Evolutionary conservation across 805 yeast species (phyloP), one percentile per base, ranked within the genome.

Genomic region (Wickerhamomyces kurtzmanii): DNA sequence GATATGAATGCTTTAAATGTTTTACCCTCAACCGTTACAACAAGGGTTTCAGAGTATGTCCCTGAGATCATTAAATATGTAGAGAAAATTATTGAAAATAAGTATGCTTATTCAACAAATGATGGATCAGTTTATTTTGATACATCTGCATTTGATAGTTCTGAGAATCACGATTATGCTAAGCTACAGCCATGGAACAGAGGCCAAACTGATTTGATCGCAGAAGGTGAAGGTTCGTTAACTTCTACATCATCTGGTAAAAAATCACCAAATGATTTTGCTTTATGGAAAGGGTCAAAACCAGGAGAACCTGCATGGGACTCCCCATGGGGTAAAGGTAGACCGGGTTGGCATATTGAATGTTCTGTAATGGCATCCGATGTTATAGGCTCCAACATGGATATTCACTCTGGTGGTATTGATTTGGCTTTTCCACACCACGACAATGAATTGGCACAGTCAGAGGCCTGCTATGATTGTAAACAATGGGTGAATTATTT

Each of bases 331-430:
- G 98, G 98, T 15, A 65, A 65, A 33, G 98, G 98, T 29, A 78
- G 98, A 53, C 98, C 98, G 10, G 98, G 98, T 4, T 91, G 98
- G 98, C 98, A 91, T 53, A 91, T 91, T 53, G 98, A 91, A 59
- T 91, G 98, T 68, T 86, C 96, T 7, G 98, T 91, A 13, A 91
- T 91, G 98, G 97, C 97, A 2, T 70, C 86, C 29, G 94, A 86
- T 41, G 68, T 87, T 26, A 67, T 82, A 21, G 97, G 97, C 5
- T 56, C 70, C 13, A 65, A 67, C 33, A 81, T 91, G 68, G 98
- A 91, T 55, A 84, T 91, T 40, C 98, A 91, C 52, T 77, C 94
- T 12, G 98, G 98, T 33, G 98, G 98, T 39, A 75, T 91, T 30
- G 98, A 91, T 59, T 68, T 91, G 47, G 96, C 97, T 13, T 91